These are phyloP conservation scores for Purpureocillium takamizusanense DNA, from an alignment of 2,329 filamentous ascomycete species.

Conservation along the genomic window DNA sequence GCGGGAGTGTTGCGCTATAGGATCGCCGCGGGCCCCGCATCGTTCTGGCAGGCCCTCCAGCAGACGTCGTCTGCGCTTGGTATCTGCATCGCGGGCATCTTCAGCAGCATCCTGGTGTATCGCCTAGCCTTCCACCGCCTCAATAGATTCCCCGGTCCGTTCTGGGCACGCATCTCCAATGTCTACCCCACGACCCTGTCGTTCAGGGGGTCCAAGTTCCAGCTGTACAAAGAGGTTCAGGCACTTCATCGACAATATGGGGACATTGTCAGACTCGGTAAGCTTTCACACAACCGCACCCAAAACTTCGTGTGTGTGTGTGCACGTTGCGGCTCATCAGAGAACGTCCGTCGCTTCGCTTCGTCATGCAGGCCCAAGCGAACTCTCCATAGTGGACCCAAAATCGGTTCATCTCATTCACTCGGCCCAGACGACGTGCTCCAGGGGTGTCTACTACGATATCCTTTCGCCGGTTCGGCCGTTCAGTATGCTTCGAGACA, in stretches of 20 bases:
- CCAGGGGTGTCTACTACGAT: slow-evolving; percentile 24
- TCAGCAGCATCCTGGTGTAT: slow-evolving; percentile 12
- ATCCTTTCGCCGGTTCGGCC: slow-evolving; percentile 17
- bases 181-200: slow-evolving; percentile 12
- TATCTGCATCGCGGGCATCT: slow-evolving; percentile 5
- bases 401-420: slow-evolving; percentile 18
- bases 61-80: background rate
- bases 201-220: slow-evolving; percentile 9
- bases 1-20: background rate
- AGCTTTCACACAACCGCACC: background rate
- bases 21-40: background rate
- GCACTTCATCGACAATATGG: slow-evolving; percentile 18
- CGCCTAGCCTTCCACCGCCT: slow-evolving; percentile 15
- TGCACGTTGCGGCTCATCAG: no score
- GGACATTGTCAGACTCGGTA: slow-evolving; percentile 19
- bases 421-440: slow-evolving; percentile 15
- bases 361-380: slow-evolving; percentile 16
- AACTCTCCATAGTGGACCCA: slow-evolving; percentile 20
- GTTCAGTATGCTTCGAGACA: slow-evolving; percentile 20
- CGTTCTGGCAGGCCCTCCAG: background rate
- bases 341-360: no score
- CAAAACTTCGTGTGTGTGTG: background rate
- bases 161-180: slow-evolving; percentile 15
- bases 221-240: slow-evolving; percentile 15
- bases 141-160: slow-evolving; percentile 17